phyloP scores from a whole-genome alignment of 2,329 filamentous ascomycete species.

The Fusarium circinatum region DNA sequence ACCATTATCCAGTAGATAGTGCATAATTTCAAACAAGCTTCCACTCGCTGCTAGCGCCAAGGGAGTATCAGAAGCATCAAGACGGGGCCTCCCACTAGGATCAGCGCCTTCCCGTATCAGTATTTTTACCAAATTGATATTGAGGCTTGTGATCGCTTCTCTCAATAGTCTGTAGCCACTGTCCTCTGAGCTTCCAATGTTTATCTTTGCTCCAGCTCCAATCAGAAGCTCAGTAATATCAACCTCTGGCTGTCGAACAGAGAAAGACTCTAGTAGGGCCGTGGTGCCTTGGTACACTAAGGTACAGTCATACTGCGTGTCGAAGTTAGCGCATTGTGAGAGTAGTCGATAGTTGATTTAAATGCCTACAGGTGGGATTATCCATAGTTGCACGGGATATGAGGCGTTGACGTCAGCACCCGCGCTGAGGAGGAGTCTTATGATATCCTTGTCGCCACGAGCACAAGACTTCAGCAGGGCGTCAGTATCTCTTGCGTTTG shows the following conservation, averaged over 20 bases:
- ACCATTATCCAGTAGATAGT: not conserved
- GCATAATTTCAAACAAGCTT: not conserved
- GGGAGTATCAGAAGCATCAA: rapidly evolving
- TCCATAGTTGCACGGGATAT: rapidly evolving
- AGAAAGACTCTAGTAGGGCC: not conserved
- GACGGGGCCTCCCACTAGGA: not conserved
- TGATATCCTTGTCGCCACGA: not conserved
- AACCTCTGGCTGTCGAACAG: rapidly evolving
- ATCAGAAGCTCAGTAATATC: not conserved
- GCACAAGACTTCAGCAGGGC: not conserved
- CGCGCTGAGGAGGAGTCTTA: not conserved
- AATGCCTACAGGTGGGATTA: not conserved
- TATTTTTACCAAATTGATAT: not conserved
- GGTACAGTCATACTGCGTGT: too few relatives aligned
- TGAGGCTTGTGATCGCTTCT: rapidly evolving
- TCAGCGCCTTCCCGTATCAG: rapidly evolving
- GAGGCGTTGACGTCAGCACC: not conserved
- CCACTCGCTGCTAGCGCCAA: rapidly evolving
- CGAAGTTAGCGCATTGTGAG: not conserved
- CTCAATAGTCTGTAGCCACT: not conserved
- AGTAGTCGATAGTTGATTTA: rapidly evolving
- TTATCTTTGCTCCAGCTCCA: rapidly evolving
- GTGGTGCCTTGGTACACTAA: too few relatives aligned
- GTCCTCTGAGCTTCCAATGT: rapidly evolving
- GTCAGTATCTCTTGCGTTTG: rapidly evolving